A percentile compares a stretch with the other conserved stretches of the same genome.
Conservation (phyloP, 169 alveolate species). For the Eimeria praecox region DNA sequence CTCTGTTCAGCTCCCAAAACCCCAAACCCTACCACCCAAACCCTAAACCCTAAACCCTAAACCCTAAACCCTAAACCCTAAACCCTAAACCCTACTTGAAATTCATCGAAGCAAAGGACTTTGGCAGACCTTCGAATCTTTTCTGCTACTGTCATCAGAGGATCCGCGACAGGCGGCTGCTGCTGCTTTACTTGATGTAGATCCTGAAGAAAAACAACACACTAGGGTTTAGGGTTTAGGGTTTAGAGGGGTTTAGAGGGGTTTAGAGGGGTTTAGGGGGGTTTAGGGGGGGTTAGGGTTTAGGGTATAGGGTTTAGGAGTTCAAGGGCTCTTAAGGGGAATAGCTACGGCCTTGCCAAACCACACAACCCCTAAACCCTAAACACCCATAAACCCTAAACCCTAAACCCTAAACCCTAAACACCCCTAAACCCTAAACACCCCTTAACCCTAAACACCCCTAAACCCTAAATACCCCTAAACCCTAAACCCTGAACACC, state of each 20-base stretch:
- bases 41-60: slow-evolving; percentile 29
- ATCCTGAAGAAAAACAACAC: slow-evolving; percentile 53
- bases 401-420: too few relatives aligned
- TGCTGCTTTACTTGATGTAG: slow-evolving; percentile 70
- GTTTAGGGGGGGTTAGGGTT: too few relatives aligned
- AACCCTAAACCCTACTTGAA: slow-evolving; percentile 85
- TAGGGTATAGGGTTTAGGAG: background rate
- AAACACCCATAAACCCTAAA: too few relatives aligned
- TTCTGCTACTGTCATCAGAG: slow-evolving; percentile 88
- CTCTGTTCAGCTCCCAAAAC: too few relatives aligned
- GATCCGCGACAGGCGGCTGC: slow-evolving; percentile 85
- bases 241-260: too few relatives aligned
- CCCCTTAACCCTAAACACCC: background rate
- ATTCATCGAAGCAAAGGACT: slow-evolving; percentile 93
- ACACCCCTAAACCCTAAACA: background rate
- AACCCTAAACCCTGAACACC: background rate
- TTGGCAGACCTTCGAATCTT: slow-evolving; percentile 85
- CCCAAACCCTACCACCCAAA: background rate
- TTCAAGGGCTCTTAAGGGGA: too few relatives aligned
- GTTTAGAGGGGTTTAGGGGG: too few relatives aligned
- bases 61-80: slow-evolving; percentile 37
- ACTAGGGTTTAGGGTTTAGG: slow-evolving; percentile 5
- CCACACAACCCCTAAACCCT: too few relatives aligned
- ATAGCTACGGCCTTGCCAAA: too few relatives aligned
- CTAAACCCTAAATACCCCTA: background rate